Conservation (phyloP, 148 eudicot species). For the Chenopodium quinoa region DNA sequence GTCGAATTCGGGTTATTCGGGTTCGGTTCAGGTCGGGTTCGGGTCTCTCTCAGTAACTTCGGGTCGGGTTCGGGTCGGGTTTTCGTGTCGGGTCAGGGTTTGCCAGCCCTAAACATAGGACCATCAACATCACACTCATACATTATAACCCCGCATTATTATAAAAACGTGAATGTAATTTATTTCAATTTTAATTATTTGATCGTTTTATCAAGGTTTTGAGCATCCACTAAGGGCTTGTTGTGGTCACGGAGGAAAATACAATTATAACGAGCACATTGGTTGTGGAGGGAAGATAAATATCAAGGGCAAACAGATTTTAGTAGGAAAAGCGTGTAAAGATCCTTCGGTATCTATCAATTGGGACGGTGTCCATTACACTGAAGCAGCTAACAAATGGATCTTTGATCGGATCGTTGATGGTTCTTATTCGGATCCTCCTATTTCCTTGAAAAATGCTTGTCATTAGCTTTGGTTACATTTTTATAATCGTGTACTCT, state of each 20-base stretch:
- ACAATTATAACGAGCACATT: conserved; percentile 55
- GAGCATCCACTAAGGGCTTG: conserved; percentile 68
- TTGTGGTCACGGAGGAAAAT: conserved; percentile 91
- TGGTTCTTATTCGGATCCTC: conserved; percentile 78
- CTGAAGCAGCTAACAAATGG: conserved; percentile 81
- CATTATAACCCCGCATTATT: neutral
- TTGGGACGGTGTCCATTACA: conserved; percentile 85
- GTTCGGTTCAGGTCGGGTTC: too few species aligned
- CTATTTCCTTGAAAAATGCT: conserved; percentile 48
- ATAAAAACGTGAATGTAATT: too few species aligned
- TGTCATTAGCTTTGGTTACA: conserved; percentile 33
- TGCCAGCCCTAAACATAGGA: too few species aligned
- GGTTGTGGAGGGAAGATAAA: conserved; percentile 57
- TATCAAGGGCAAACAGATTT: conserved; percentile 51
- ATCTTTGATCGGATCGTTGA: conserved; percentile 55
- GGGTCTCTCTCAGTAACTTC: too few species aligned
- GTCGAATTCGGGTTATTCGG: too few species aligned
- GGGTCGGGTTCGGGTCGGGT: too few species aligned
- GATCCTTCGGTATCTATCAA: conserved; percentile 47
- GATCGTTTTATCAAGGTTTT: conserved; percentile 29
- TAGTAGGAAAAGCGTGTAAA: conserved; percentile 54
- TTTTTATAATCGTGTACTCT: neutral
- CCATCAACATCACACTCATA: neutral
- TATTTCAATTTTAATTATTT: too few species aligned
- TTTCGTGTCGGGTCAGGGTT: too few species aligned